Base-by-base conservation (phyloP, 2,329 filamentous ascomycete species). In the Fusarium algeriense region DNA sequence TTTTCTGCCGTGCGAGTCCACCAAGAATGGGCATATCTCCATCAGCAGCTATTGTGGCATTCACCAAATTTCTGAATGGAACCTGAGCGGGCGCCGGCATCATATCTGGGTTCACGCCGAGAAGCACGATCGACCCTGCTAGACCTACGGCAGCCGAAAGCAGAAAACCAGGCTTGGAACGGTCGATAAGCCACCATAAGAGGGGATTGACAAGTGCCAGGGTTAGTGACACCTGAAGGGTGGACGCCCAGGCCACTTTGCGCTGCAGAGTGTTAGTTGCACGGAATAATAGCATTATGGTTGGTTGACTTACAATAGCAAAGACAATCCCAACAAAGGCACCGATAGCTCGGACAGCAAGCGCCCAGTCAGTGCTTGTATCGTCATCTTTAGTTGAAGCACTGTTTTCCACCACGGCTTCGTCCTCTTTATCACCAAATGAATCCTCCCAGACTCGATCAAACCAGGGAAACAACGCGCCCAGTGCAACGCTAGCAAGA, bases 161-260 rank as follows among this genome's bases (percentile, higher is more conserved):
- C 37, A 96, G 83, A 73, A 98, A 92, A 7, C 96, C 96, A 0
- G 94, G 88, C 73, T 90, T 91, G 49, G 94, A 96, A 54, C 95
- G 93, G 82, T 99, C 96, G 77, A 99, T 92, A 28, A 98, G 86
- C 82, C 97, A 99, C 96, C 96, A 99, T 20, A 99, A 85, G 13
- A 96, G 92, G 2, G 96, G 95, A 79, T 98, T 98, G 23, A 92
- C 93, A 65, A 98, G 89, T 26, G 94, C 93, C 52, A 99, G 90
- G 2, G 95, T 96, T 30, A 97, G 82, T 2, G 95, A 97, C 23
- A 97, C 90, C 81, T 99, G 96, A n/a, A 97, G 89, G 3, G 94
- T 96, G 12, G 95, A 98, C 75, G 95, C 89, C 96, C 96, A 99
- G 2, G 94, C 93, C 13, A 98, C 88, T 80, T 93, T 93, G 71